Percentiles rank a stretch among this genome's conserved stretches.
These are phyloP conservation scores for Davidsoniella virescens DNA, from an alignment of 2,329 filamentous ascomycete genomes.

Conservation along the genomic window DNA sequence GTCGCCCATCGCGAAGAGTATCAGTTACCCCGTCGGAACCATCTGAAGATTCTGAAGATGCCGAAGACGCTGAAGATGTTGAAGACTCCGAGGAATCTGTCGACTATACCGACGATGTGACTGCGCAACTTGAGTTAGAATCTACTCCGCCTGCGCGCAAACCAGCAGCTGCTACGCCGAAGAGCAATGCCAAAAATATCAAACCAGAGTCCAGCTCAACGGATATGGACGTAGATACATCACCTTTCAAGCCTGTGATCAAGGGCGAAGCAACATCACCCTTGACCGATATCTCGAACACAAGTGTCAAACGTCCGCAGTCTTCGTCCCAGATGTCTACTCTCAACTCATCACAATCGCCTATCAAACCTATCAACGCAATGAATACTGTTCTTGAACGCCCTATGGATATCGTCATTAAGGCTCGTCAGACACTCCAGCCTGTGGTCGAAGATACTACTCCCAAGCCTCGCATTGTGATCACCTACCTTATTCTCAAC, in stretches of 20 bases:
- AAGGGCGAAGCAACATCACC: conserved; percentile 6
- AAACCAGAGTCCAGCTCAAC: conserved; percentile 5
- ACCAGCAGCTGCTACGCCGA: background rate
- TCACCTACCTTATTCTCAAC: conserved; percentile 77
- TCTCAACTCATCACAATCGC: conserved; percentile 32
- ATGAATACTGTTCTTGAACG: conserved; percentile 67
- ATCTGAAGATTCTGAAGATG: conserved; percentile 2
- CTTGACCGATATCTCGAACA: conserved; percentile 32
- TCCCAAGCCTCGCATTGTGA: conserved; percentile 76
- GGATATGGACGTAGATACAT: conserved; percentile 1
- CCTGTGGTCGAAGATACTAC: conserved; percentile 56
- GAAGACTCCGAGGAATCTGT: background rate
- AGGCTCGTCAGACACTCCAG: conserved; percentile 57
- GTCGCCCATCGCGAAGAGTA: background rate
- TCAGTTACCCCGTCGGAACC: background rate
- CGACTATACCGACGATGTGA: conserved; percentile 8
- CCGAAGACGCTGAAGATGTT: background rate
- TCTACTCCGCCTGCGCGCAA: background rate
- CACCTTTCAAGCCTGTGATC: conserved; percentile 4
- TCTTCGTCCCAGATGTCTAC: conserved; percentile 25
- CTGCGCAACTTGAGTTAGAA: conserved; percentile 9
- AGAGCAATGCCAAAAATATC: background rate
- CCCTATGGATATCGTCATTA: conserved; percentile 86
- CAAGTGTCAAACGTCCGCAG: conserved; percentile 36
- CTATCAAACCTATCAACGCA: conserved; percentile 55